A percentile compares a stretch with the other conserved stretches of the same genome.
phyloP scores from a whole-genome alignment of 176 grass and related monocot species.

The Eleusine indica region DNA sequence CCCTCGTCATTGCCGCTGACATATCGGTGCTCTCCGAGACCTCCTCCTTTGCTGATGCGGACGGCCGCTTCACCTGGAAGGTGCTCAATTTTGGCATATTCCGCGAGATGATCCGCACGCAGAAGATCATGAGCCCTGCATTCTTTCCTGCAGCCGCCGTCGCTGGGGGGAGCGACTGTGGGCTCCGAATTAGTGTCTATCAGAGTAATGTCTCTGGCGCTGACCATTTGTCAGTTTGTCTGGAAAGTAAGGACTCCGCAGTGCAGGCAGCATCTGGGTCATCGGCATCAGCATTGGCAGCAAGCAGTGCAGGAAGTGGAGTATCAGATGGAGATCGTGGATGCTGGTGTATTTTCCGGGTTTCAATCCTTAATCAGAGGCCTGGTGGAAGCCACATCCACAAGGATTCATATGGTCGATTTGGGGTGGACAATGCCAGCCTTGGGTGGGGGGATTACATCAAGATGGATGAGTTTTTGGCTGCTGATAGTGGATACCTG shows the following conservation, averaged over 20 bases:
- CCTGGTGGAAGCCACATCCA: conserved; percentile 69
- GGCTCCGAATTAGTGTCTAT: conserved; percentile 86
- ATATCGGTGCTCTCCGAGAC: conserved; percentile 80
- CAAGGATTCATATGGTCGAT: conserved; percentile 86
- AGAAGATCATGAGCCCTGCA: conserved; percentile 88
- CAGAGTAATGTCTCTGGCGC: conserved; percentile 72
- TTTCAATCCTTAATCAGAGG: conserved; percentile 79
- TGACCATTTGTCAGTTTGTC: conserved; percentile 84
- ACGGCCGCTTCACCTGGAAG: conserved; percentile 93
- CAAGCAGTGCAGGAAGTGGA: conserved; percentile 26
- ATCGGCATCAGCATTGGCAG: conserved; percentile 21
- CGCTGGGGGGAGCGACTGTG: conserved; percentile 55
- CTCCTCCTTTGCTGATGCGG: conserved; percentile 54
- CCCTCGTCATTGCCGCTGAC: conserved; percentile 72
- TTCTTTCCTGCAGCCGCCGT: conserved; percentile 59
- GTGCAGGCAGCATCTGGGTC: conserved; percentile 38
- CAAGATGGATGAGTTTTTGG: conserved; percentile 85
- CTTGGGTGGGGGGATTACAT: conserved; percentile 95
- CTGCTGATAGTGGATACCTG: conserved; percentile 62
- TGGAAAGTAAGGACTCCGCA: conserved; percentile 85
- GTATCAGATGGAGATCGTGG: conserved; percentile 68
- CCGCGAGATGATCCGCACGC: conserved; percentile 83
- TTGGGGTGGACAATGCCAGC: conserved; percentile 76
- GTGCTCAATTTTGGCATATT: conserved; percentile 81
- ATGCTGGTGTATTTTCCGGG: conserved; percentile 92